Conservation (phyloP, 441 rosid genomes). For the Adansonia gregorii region DNA sequence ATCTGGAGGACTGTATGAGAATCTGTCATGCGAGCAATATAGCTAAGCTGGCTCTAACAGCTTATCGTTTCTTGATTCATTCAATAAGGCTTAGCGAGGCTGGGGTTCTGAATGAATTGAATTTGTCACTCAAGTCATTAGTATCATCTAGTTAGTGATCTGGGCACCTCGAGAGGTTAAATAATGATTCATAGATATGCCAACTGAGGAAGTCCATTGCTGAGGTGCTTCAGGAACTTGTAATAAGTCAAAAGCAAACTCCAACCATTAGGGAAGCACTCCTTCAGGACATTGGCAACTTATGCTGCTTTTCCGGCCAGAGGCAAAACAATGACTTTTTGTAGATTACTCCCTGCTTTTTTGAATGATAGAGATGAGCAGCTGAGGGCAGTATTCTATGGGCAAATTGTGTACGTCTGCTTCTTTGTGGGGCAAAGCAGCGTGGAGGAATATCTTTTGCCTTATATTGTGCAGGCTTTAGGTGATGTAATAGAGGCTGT, state of each 20-base stretch:
- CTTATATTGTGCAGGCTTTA: constrained; percentile 96
- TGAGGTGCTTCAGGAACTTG: constrained; percentile 99
- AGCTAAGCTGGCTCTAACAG: constrained; percentile 92
- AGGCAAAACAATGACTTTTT: constrained; percentile 96
- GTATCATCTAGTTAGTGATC: constrained; percentile 59
- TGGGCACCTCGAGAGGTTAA: constrained; percentile 60
- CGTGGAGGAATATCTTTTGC: constrained; percentile 97
- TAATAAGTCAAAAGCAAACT: constrained; percentile 97
- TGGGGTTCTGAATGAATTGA: constrained; percentile 85
- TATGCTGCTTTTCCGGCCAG: constrained; percentile 95
- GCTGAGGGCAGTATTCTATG: constrained; percentile 89
- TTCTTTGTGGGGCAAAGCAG: constrained; percentile 98
- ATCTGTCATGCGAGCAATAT: constrained; percentile 94
- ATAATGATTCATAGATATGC: constrained; percentile 66
- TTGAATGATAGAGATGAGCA: constrained; percentile 95
- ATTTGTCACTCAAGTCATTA: constrained; percentile 49
- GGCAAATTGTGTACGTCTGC: constrained; percentile 83
- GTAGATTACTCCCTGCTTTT: constrained; percentile 93
- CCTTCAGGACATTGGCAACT: constrained; percentile 84
- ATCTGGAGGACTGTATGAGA: constrained; percentile 98
- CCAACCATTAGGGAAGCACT: constrained; percentile 97
- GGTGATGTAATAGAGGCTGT: constrained; percentile 91
- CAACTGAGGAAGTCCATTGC: constrained; percentile 90
- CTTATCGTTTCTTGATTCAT: constrained; percentile 88
- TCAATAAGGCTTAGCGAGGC: constrained; percentile 80